phyloP scores from a whole-genome alignment of 805 yeast genomes.

The Monosporozyma siamensis region DNA sequence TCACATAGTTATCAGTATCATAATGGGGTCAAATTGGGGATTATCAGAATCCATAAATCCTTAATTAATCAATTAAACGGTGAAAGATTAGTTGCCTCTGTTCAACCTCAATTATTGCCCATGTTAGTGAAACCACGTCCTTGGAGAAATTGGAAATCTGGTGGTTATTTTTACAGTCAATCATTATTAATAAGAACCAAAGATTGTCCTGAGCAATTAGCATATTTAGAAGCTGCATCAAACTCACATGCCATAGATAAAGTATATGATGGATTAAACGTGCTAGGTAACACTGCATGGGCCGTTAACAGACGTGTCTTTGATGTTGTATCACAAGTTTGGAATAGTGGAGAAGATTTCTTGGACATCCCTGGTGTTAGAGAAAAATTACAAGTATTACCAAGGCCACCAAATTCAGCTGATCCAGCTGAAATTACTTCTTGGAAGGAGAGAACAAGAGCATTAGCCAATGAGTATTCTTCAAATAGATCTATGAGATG shows the following conservation, averaged over 20 bases:
- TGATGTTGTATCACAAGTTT: conserved; percentile 58
- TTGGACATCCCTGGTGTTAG: conserved; percentile 60
- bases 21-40: conserved; percentile 72
- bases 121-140: conserved; percentile 88
- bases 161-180: conserved; percentile 71
- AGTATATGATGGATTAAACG: conserved; percentile 75
- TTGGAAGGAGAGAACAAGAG: conserved; percentile 56
- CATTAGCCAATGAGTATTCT: conserved; percentile 49
- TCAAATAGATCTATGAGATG: conserved; percentile 80
- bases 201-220: conserved; percentile 81
- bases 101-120: conserved; percentile 82
- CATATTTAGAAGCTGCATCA: conserved; percentile 80
- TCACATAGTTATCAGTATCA: conserved; percentile 78
- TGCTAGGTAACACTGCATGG: conserved; percentile 85
- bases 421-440: conserved; percentile 65
- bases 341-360: conserved; percentile 79
- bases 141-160: conserved; percentile 74
- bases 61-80: conserved; percentile 59
- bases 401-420: conserved; percentile 50
- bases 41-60: conserved; percentile 63
- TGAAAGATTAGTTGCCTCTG: conserved; percentile 51
- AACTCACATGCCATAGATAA: conserved; percentile 52
- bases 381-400: conserved; percentile 41
- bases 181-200: conserved; percentile 62
- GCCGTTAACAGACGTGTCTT: conserved; percentile 71